Base-by-base conservation (phyloP, 306 rosid species). In the Cicer yamashitae region DNA sequence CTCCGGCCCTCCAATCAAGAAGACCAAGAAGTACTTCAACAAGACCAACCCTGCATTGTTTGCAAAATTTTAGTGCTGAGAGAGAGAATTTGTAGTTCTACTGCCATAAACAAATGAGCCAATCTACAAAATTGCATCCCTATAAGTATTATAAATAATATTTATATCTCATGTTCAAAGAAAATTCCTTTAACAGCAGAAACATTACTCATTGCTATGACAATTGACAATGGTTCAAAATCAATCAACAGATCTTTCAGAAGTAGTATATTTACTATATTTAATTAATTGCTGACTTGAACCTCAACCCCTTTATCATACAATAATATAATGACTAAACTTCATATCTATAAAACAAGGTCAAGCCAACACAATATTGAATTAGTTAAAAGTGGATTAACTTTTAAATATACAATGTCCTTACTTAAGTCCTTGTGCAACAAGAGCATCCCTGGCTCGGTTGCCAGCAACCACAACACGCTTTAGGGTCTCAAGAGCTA, bases 391-490 rank as follows among this genome's bases (percentile, higher is more conserved):
- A 37, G 44, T n/a, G 6, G 62, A 62, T 51, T 10, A 41, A 59
- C 13, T 50, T 70, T 15, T 7, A 61, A 70, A 25, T 44, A 34
- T 39, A 17, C 1, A 25, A 67, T 72, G 59, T 58, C 86, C 99
- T 89, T 84, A 94, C 99, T 92, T 94, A 57, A 94, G 97, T 85
- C 99, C 99, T 83, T 94, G 99, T 14, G 97, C 99, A 72, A 94
- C 99, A 54, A 94, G 99, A 60, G 99, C 96, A 80, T 94, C 99
- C 87, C 99, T 92, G 64, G 99, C 99, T 77, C 99, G 90, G 88
- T 94, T 94, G 76, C 99, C 99, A 63, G 99, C 99, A 86, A 90
- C 99, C 76, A 94, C 99, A 80, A 94, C 96, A 63, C 99, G 99
- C 86, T 94, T 94, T 54, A 94, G 86, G 57, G 99, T 94, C 89